Conservation (phyloP, 805 yeast genomes). For the Metschnikowia baotianmanensis region DNA sequence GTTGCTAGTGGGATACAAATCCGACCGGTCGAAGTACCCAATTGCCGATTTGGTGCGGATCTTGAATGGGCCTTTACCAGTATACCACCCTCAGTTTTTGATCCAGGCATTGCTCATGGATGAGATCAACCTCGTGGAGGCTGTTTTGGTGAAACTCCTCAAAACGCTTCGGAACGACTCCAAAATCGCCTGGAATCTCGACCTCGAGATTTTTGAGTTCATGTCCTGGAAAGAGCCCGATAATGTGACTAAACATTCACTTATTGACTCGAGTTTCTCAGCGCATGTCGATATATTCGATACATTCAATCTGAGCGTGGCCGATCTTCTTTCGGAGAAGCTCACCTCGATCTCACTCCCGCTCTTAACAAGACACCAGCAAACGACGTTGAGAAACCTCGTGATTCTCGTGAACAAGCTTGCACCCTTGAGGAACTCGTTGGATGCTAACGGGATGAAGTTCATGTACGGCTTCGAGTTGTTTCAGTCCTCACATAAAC, state of each 20-base stretch:
- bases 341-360: conserved; percentile 70
- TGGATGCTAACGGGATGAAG: conserved; percentile 67
- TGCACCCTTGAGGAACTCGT: conserved; percentile 38
- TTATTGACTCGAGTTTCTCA: not conserved
- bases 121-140: conserved; percentile 52
- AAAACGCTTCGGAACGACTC: conserved; percentile 44
- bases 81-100: conserved; percentile 86
- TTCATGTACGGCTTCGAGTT: conserved; percentile 71
- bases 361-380: conserved; percentile 86
- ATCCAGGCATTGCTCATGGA: conserved; percentile 71
- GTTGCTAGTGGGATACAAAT: conserved; percentile 32
- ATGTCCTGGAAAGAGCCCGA: conserved; percentile 7
- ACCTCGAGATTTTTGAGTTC: conserved; percentile 23
- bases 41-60: conserved; percentile 72
- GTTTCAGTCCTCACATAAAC: conserved; percentile 50
- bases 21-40: conserved; percentile 28
- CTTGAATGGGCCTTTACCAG: conserved; percentile 84
- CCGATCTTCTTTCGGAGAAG: conserved; percentile 52
- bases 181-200: conserved; percentile 33
- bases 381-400: conserved; percentile 71
- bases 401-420: conserved; percentile 62
- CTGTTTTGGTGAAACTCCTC: conserved; percentile 54
- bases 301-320: conserved; percentile 41
- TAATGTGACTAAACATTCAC: conserved; percentile 1
- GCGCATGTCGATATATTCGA: conserved; percentile 27